Evolutionary conservation across 176 grass and related monocot species (phyloP), one percentile per base, ranked within the genome.

Genomic region (Coix lacrymajobi): DNA sequence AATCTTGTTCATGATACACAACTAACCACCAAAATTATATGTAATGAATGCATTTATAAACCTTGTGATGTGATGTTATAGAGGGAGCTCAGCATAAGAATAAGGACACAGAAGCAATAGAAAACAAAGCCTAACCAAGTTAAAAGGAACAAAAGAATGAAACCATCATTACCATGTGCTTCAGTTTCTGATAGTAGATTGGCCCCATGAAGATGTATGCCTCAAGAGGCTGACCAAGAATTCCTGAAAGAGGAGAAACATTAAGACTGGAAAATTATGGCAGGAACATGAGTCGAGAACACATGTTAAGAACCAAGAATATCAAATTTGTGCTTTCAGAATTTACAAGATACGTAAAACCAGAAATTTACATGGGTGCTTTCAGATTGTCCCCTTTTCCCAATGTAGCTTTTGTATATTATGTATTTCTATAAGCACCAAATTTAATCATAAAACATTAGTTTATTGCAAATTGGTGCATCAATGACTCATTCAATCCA

Each of bases 181-280:
- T 98, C 63, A 98, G 81, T 79, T 98, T 98, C 75, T 98, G 95
- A 80, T 98, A 95, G 79, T 98, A 98, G 75, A 98, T 98, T 79
- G 96, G 96, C 40, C 96, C 96, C 92, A 98, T 98, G 75, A 98
- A 98, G 52, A 98, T 86, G 78, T 98, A 98, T 82, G 96, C 89
- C 88, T 98, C 89, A 30, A 93, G 85, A 39, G 96, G 96, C 88
- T 82, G 82, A 37, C 96, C 96, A 57, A 90, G 83, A 90, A 93
- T 98, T 29, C 96, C 96, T 98, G 88, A 85, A 76, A 86, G 49
- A 52, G 19, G 49, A 52, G 49, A 52, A 52, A 52, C 49, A 52
- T 52, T 52, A 52, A 20, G 6, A 51, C 48, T 20, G 48, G 17
- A 20, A 48, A 51, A 20, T 51, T 51, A 15, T 51, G 48, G 17